phyloP scores from a whole-genome alignment of 176 grass and related monocot genomes.

The Cenchrus americanus region DNA sequence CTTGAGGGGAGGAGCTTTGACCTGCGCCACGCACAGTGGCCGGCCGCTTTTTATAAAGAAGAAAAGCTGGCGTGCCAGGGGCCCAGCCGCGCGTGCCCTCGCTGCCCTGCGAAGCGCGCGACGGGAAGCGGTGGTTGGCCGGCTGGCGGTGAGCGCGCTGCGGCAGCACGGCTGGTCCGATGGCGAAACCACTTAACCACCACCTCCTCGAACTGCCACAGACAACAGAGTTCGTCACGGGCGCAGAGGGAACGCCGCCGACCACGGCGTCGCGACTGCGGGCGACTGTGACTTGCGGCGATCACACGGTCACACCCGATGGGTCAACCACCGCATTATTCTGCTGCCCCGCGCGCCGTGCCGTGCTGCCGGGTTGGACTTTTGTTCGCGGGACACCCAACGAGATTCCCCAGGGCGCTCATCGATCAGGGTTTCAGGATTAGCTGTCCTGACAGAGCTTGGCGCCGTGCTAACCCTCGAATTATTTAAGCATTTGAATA shows the following conservation, averaged over 20 bases:
- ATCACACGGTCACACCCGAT: neutral
- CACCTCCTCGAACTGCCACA: neutral
- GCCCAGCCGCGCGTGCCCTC: neutral
- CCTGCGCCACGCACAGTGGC: slow-evolving; percentile 31
- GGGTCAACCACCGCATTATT: slow-evolving; percentile 30
- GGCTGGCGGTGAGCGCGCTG: neutral
- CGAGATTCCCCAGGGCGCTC: slow-evolving; percentile 29
- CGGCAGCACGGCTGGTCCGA: neutral
- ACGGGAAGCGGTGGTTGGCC: neutral
- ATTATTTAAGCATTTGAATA: slow-evolving; percentile 46
- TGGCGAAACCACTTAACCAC: no score
- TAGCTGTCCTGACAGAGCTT: neutral
- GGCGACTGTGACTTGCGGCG: no score
- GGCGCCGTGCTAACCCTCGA: neutral
- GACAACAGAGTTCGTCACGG: neutral
- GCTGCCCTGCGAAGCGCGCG: neutral
- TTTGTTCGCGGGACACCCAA: slow-evolving; percentile 14
- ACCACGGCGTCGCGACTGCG: neutral
- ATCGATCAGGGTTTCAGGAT: neutral
- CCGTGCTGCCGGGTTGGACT: slow-evolving; percentile 38
- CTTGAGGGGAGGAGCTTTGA: neutral
- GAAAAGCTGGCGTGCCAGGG: neutral
- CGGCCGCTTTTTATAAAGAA: neutral
- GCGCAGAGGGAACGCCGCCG: neutral
- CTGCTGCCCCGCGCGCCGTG: neutral